Conservation (phyloP, 768 basidiomycete species). For the Lactarius trivialis region DNA sequence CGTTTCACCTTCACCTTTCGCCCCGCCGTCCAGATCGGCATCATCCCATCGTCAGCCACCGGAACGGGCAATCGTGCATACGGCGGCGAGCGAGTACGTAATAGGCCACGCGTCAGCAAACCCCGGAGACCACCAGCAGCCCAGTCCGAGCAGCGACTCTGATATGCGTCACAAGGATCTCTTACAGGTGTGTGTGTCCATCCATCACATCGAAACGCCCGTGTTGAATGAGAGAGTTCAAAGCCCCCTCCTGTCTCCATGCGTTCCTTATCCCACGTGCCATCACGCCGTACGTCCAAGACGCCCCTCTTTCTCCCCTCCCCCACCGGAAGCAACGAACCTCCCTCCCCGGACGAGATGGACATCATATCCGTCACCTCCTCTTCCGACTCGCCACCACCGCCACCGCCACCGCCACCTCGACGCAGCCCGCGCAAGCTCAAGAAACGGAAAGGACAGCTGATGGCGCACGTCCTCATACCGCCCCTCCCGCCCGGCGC, state of each 20-base stretch:
- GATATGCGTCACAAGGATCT: neutral
- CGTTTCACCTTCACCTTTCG: conserved; percentile 12
- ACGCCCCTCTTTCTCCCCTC: conserved; percentile 5
- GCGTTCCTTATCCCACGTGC: neutral
- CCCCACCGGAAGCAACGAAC: too few species aligned
- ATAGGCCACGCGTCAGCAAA: neutral
- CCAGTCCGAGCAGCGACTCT: too few species aligned
- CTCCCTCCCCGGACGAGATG: too few species aligned
- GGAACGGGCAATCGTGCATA: neutral
- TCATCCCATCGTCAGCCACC: neutral
- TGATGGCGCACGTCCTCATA: conserved; percentile 4
- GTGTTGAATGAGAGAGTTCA: conserved; percentile 7
- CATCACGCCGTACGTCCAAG: neutral
- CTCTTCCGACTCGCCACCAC: neutral
- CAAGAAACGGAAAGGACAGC: neutral
- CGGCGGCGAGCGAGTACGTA: neutral
- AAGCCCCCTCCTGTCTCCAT: neutral
- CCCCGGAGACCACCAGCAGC: too few species aligned
- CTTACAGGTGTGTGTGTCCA: conserved; percentile 5
- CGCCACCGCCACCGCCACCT: neutral
- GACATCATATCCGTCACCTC: conserved; percentile 7
- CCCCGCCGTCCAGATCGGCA: neutral
- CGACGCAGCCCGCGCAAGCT: neutral
- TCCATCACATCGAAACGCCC: too few species aligned
- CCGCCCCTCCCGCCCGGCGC: neutral